phyloP scores from a whole-genome alignment of 345 rosid species.

The Physaria fendleri region DNA sequence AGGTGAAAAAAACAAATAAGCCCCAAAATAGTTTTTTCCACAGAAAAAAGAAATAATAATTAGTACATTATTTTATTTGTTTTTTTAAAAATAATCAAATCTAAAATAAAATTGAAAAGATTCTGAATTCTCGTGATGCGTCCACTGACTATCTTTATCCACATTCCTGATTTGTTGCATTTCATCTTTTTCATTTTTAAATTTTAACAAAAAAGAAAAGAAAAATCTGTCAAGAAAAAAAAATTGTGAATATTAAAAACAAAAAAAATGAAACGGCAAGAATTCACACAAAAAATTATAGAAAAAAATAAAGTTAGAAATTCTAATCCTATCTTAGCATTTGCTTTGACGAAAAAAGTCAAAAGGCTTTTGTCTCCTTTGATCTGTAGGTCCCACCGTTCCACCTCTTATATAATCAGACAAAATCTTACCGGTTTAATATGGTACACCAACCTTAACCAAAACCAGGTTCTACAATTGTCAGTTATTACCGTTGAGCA shows the following conservation, averaged over 20 bases:
- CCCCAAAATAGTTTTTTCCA: background rate
- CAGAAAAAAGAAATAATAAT: slow-evolving; percentile 3
- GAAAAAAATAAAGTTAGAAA: too few relatives aligned
- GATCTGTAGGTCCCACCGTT: slow-evolving; percentile 16
- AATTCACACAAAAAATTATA: too few relatives aligned
- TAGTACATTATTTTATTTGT: slow-evolving; percentile 4
- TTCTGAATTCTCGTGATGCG: slow-evolving; percentile 13
- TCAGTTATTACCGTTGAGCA: slow-evolving; percentile 2
- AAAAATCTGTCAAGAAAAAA: too few relatives aligned
- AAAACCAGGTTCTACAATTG: background rate
- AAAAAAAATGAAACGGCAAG: background rate
- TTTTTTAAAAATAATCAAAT: background rate
- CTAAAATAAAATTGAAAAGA: background rate
- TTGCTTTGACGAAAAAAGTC: too few relatives aligned
- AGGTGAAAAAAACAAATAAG: background rate
- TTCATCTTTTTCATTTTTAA: background rate
- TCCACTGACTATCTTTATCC: slow-evolving; percentile 23
- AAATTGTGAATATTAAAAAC: too few relatives aligned
- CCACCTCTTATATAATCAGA: too few relatives aligned
- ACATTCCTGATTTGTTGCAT: slow-evolving; percentile 34
- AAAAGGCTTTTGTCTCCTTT: slow-evolving; percentile 23
- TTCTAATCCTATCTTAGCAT: too few relatives aligned
- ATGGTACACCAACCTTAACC: background rate
- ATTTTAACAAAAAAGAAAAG: background rate
- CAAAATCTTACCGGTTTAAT: slow-evolving; percentile 20